Base-by-base conservation (phyloP, 495 filamentous ascomycete species). In the Alectoria sarmentosa region DNA sequence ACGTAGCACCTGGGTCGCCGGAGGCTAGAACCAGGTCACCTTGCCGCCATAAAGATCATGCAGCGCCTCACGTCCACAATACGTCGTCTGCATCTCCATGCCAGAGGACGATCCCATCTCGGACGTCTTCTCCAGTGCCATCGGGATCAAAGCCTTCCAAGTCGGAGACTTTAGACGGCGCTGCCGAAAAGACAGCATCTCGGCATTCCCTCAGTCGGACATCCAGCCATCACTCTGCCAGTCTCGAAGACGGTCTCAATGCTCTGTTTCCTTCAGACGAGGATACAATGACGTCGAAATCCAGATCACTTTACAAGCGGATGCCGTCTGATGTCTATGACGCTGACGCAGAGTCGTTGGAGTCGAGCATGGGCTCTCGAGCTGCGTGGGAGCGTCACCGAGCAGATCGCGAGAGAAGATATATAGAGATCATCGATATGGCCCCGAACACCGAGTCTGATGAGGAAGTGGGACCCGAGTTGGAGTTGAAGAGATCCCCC, bases 301-400 rank as follows among this genome's bases (percentile, higher is more conserved):
- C 15, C 6, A 21, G 7, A 15, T 59, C 13, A 13, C 41, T 15
- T 42, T 15, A 19, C 21, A 23, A 23, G 14, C 32, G 21, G 19
- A n/a, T 59, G 15, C 39, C 54, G 4, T 54, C 59, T 49, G 49
- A 37, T 62, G 58, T 26, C 17, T 58, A 62, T 41, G 63, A 68
- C 21, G 63, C 58, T 26, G 55, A 65, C 46, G 41, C 42, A 17
- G 49, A 63, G n/a, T 30, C 34, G 15, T 65, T 54, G 30, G 63
- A 52, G n/a, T 39, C 32, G 11, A 63, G 38, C 56, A 69, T 66
- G 67, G 63, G 63, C 34, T 62, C 42, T 38, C 58, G 63, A 49
- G 39, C 42, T 11, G 46, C 41, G 39, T 60, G 58, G 54, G 36
- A 59, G 9, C 49, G 44, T 14, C 39, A 42, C 36, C 60, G 59